Conservation (phyloP, 345 rosid species). For the Acer campestre region DNA sequence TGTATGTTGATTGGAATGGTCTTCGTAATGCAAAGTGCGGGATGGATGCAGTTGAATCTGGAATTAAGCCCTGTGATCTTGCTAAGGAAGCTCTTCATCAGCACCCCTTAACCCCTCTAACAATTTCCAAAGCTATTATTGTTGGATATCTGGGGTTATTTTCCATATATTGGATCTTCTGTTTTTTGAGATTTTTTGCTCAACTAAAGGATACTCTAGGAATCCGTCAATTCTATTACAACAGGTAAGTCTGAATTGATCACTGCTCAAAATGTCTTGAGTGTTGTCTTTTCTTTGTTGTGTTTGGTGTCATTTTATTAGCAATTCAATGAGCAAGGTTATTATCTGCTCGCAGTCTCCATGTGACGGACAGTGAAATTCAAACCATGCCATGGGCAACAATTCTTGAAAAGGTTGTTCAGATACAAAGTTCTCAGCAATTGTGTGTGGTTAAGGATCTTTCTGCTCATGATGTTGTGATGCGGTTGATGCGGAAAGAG, state of each 20-base stretch:
- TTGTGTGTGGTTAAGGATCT: conserved; percentile 97
- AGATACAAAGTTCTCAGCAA: conserved; percentile 70
- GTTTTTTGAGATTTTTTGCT: conserved; percentile 88
- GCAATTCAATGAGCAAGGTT: neutral
- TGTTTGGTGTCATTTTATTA: neutral
- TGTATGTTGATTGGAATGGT: conserved; percentile 97
- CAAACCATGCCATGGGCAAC: conserved; percentile 95
- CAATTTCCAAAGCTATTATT: conserved; percentile 75
- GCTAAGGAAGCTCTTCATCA: conserved; percentile 86
- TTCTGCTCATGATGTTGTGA: conserved; percentile 89
- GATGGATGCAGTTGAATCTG: conserved; percentile 97
- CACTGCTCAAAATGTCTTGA: conserved; percentile 11
- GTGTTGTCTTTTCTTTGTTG: conserved; percentile 13
- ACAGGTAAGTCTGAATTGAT: conserved; percentile 52
- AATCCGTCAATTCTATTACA: conserved; percentile 77
- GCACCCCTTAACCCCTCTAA: conserved; percentile 90
- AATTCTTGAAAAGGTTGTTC: conserved; percentile 88
- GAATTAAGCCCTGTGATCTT: conserved; percentile 95
- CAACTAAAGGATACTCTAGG: conserved; percentile 85
- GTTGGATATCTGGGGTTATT: conserved; percentile 88
- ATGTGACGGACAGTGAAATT: conserved; percentile 87
- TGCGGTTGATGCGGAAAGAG: conserved; percentile 99
- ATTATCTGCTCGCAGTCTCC: conserved; percentile 66
- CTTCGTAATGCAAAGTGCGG: conserved; percentile 99
- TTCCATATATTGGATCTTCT: conserved; percentile 84